Percentiles rank a stretch among this genome's conserved stretches.
phyloP scores from a whole-genome alignment of 768 basidiomycete genomes.

The Russula abietina region DNA sequence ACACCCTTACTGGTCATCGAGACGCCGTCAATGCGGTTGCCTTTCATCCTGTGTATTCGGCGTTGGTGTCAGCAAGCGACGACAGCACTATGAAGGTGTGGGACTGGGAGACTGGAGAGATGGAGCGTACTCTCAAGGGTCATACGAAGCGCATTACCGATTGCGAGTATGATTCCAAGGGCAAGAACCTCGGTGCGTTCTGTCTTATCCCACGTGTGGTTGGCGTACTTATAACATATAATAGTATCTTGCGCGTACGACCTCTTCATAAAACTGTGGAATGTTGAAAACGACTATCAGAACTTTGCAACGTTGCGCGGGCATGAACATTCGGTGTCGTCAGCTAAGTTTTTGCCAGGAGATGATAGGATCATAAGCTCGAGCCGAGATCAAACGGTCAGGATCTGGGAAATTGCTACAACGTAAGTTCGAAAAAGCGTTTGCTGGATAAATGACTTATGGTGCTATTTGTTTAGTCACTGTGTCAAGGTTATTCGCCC shows the following conservation, averaged over 20 bases:
- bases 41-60: constrained; percentile 51
- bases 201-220: background rate
- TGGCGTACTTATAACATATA: background rate
- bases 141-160: constrained; percentile 54
- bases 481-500: constrained; percentile 46
- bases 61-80: constrained; percentile 48
- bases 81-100: constrained; percentile 53
- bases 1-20: constrained; percentile 45
- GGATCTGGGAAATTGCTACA: constrained; percentile 51
- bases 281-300: constrained; percentile 49
- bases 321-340: constrained; percentile 54
- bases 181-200: constrained; percentile 41
- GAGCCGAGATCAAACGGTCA: constrained; percentile 49
- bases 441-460: background rate
- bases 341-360: constrained; percentile 46
- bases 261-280: constrained; percentile 54
- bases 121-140: constrained; percentile 53
- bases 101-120: constrained; percentile 60
- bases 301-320: constrained; percentile 50
- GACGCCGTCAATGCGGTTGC: constrained; percentile 44
- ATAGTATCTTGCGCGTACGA: constrained; percentile 56
- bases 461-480: constrained; percentile 33
- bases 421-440: constrained; percentile 35
- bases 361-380: constrained; percentile 49
- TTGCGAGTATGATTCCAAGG: constrained; percentile 52